Base-by-base conservation (phyloP, 805 yeast genomes). In the Myxozyma neglecta region DNA sequence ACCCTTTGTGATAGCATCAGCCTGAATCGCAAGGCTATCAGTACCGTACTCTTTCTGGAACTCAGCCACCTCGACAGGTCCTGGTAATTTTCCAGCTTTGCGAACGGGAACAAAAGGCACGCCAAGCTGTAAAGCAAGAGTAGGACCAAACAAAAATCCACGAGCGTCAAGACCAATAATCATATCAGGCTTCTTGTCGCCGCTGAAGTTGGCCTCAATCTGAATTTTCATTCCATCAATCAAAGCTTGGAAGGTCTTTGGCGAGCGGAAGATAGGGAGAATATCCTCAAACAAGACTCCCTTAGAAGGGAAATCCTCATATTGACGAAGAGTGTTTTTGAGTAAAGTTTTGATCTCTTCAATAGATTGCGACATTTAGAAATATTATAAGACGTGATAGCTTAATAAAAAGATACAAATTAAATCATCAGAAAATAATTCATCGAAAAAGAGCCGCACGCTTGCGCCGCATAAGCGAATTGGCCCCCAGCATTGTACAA, bases 281-380 rank as follows among this genome's bases (percentile, higher is more conserved):
- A 94, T 93, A 76, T 94, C 99, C 79, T 94, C 98, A 71, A 94
- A 94, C 42, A 94, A 79, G 66, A 94, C 84, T 11, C 99, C 99
- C 78, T 89, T 89, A 61, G 84, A 74, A 45, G 99, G 99, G 80
- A 94, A 94, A 79, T 94, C 90, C 67, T 93, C 96, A 81, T 89
- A 93, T 75, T 90, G 96, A 24, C 75, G 71, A 35, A 77, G 72
- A 46, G 72, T 69, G 47, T 57, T 42, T 37, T 53, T 56, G 36
- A 66, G 57, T 11, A 53, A 58, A 14, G 53, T 39, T 39, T 64
- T 60, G 49, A 40, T 50, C 11, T 68, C 68, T 39, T 56, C 61
- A 44, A 64, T 47, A n/a, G 16, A 37, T 39, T 50, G 40, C 37
- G 59, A 40, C 50, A 40, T 45, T 36, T 20, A 11, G 29, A 24